Base-by-base conservation (phyloP, 1,139 yeast genomes). In the Blastobotrys petasosporus region DNA sequence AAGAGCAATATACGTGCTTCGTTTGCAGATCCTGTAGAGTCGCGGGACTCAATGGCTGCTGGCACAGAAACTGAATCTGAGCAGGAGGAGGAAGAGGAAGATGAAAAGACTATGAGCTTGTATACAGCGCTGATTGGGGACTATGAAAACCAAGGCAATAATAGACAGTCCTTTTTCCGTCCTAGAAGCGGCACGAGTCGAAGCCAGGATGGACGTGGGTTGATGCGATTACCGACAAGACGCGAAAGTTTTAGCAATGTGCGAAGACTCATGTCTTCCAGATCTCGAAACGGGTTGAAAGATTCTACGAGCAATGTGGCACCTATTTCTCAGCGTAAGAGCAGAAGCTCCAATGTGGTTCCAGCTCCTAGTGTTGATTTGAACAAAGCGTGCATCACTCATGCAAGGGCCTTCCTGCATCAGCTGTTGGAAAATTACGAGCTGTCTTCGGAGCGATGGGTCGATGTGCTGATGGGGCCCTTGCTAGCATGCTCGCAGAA, bases 351-450 rank as follows among this genome's bases (percentile, higher is more conserved):
- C 25, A 41, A 33, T 39, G 46, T 32, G 29, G 48, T 49, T 6
- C 49, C 50, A 1, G 42, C 50, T 1, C 51, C 55, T 2, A 51
- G 50, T 25, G 51, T 54, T 10, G 71, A 70, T 39, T 56, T 70
- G 37, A 70, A 68, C 51, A 55, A 60, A 20, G 70, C 72, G 3
- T 60, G 76, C 32, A 68, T 72, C 37, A 52, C 52, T 25, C 77
- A 77, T 56, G 67, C 73, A 1, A 58, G 61, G 16, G 62, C 64
- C 2, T 68, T 84, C 33, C 63, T 84, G 33, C 67, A 64, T 12
- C 97, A 92, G 63, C 76, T 85, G 29, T 70, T 94, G 35, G 69
- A 68, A 6, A 69, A 77, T 48, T 68, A 76, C 58, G 82, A 76
- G 30, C 74, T 64, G 13, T 47, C 74, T 41, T 36, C 47, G 3